phyloP scores from a whole-genome alignment of 371 early-diverging fungal species.

The Lichtheimia corymbifera region DNA sequence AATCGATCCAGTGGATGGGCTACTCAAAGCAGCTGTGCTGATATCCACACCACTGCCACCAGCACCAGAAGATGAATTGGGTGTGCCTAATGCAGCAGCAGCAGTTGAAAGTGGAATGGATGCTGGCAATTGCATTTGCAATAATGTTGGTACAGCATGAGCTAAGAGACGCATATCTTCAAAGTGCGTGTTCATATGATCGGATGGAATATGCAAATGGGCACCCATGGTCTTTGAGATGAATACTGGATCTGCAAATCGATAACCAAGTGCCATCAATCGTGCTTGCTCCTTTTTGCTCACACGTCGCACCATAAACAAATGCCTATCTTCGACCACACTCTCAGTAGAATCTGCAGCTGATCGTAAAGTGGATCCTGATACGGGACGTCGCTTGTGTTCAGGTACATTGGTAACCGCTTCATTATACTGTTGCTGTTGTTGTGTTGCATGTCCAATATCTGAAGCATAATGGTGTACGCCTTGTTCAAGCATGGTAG shows the following conservation, averaged over 20 bases:
- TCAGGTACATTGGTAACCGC: background rate
- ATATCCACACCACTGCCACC: background rate
- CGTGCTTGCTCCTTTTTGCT: constrained; percentile 24
- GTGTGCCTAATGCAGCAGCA: background rate
- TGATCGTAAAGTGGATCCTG: constrained; percentile 2
- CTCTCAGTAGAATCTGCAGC: background rate
- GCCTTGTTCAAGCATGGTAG: constrained; percentile 7
- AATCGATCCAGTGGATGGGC: background rate
- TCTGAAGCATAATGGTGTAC: background rate
- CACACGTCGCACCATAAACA: constrained; percentile 36
- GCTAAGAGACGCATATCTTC: constrained; percentile 36
- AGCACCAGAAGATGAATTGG: background rate
- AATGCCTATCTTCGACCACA: constrained; percentile 29
- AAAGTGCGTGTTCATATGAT: constrained; percentile 36
- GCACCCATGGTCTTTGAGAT: constrained; percentile 44
- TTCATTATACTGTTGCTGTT: background rate
- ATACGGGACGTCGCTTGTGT: constrained; percentile 1
- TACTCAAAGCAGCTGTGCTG: background rate
- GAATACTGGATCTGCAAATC: constrained; percentile 42
- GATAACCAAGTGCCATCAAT: constrained; percentile 35
- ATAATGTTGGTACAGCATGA: constrained; percentile 5
- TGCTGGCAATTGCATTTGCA: background rate
- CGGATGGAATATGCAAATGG: constrained; percentile 33
- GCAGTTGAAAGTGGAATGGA: background rate
- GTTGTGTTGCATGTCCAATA: background rate